phyloP scores from a whole-genome alignment of 1,284 basidiomycete genomes.

The Leccinum griseonigrum region DNA sequence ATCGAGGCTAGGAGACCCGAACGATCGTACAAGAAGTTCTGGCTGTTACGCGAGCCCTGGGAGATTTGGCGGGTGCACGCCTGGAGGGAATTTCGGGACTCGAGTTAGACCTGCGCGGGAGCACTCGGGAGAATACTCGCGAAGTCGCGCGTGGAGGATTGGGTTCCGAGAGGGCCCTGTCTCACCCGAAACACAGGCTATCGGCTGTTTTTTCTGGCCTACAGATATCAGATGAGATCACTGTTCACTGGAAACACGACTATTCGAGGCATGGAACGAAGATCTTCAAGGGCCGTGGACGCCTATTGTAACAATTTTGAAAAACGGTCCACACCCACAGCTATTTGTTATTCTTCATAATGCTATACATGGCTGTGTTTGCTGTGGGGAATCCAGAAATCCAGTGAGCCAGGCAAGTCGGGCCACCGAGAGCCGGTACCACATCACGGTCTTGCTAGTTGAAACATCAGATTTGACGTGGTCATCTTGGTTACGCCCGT shows the following conservation, averaged over 20 bases:
- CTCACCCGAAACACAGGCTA: too few species aligned
- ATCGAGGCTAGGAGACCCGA: too few species aligned
- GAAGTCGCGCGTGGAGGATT: too few species aligned
- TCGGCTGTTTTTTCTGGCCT: too few species aligned
- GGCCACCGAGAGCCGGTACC: neutral
- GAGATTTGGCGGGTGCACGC: slow-evolving; percentile 3
- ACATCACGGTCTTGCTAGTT: neutral
- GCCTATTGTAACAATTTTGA: neutral
- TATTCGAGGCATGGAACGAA: slow-evolving; percentile 5
- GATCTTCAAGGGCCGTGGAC: slow-evolving; percentile 2
- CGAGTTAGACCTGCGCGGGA: too few species aligned
- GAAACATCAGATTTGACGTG: neutral
- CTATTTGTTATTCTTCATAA: neutral
- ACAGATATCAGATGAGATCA: neutral
- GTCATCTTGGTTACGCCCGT: neutral
- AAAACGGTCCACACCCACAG: neutral
- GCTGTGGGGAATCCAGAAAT: slow-evolving; percentile 11
- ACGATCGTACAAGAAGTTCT: neutral
- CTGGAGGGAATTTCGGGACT: too few species aligned
- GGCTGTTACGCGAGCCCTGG: neutral
- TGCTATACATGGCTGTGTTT: slow-evolving; percentile 23
- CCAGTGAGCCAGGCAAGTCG: slow-evolving; percentile 14
- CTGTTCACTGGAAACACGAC: neutral
- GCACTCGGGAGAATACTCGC: too few species aligned
- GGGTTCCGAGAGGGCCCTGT: neutral